Evolutionary conservation across 2,329 filamentous ascomycete genomes (phyloP).

Genomic region (Colletotrichum liaoningense): DNA sequence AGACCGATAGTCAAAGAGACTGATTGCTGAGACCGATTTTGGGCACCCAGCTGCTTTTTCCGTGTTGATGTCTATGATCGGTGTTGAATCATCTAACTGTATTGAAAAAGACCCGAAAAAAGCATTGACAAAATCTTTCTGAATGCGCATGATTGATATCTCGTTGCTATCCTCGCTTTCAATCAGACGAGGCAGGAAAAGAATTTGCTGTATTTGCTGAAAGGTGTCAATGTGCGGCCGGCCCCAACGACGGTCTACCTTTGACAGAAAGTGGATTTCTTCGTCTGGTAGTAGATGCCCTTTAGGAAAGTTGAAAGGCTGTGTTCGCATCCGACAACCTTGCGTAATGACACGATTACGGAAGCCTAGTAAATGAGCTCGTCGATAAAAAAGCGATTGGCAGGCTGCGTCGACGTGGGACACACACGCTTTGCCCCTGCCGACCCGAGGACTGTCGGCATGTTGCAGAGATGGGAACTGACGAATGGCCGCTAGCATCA

Average conservation of each 20-base stretch:
- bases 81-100: background rate
- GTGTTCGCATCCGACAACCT: background rate
- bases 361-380: conserved; percentile 32
- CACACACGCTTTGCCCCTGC: conserved; percentile 15
- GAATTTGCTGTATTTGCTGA: conserved; percentile 4
- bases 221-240: background rate
- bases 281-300: background rate
- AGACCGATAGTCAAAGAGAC: too few relatives aligned
- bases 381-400: conserved; percentile 19
- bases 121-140: conserved; percentile 7
- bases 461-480: conserved; percentile 33
- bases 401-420: conserved; percentile 13
- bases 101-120: background rate
- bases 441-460: conserved; percentile 3
- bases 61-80: conserved; percentile 5
- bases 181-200: conserved; percentile 13
- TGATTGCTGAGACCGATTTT: too few relatives aligned
- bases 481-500: conserved; percentile 31
- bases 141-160: background rate
- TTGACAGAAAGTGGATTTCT: conserved; percentile 1
- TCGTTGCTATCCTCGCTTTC: background rate
- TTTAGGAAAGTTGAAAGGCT: conserved; percentile 7
- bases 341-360: conserved; percentile 1
- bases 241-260: conserved; percentile 8
- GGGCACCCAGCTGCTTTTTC: too few relatives aligned